Conservation (phyloP, 768 basidiomycete genomes). For the Leccinum disarticulatum region DNA sequence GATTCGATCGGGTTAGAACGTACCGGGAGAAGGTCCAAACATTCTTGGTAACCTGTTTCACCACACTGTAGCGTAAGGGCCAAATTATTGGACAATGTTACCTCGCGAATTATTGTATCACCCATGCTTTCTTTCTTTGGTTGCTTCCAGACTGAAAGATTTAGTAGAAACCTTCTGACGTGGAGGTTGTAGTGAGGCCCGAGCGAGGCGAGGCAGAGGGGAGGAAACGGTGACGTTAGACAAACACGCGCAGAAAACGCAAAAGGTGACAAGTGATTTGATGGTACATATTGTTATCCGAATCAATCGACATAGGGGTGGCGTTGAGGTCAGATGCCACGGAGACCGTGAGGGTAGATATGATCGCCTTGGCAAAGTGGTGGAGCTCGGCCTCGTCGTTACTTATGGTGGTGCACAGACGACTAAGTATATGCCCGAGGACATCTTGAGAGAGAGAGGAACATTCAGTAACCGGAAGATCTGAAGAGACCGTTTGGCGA, state of each 20-base stretch:
- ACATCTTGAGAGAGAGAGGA: slow-evolving; percentile 60
- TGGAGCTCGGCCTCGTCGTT: slow-evolving; percentile 76
- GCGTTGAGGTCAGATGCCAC: slow-evolving; percentile 56
- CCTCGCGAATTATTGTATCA: slow-evolving; percentile 46
- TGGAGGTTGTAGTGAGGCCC: slow-evolving; percentile 20
- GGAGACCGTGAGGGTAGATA: slow-evolving; percentile 69
- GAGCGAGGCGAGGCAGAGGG: slow-evolving; percentile 13
- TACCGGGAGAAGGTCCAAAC: slow-evolving; percentile 70
- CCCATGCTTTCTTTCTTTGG: slow-evolving; percentile 23
- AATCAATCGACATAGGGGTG: slow-evolving; percentile 18
- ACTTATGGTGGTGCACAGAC: slow-evolving; percentile 84
- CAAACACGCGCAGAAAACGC: slow-evolving; percentile 15
- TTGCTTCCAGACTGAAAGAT: slow-evolving; percentile 3
- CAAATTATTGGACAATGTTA: slow-evolving; percentile 13
- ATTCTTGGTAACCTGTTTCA: slow-evolving; percentile 29
- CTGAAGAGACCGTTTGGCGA: slow-evolving; percentile 89
- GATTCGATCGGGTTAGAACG: slow-evolving; percentile 12
- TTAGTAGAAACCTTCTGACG: slow-evolving; percentile 9
- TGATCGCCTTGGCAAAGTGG: slow-evolving; percentile 78
- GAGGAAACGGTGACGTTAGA: slow-evolving; percentile 21
- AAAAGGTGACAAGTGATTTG: background rate
- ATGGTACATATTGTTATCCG: background rate
- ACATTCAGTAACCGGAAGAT: slow-evolving; percentile 83
- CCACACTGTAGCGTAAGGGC: background rate
- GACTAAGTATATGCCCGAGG: slow-evolving; percentile 75